Evolutionary conservation across 495 filamentous ascomycete species (phyloP).

Genomic region (Penicillium longicatenatum): DNA sequence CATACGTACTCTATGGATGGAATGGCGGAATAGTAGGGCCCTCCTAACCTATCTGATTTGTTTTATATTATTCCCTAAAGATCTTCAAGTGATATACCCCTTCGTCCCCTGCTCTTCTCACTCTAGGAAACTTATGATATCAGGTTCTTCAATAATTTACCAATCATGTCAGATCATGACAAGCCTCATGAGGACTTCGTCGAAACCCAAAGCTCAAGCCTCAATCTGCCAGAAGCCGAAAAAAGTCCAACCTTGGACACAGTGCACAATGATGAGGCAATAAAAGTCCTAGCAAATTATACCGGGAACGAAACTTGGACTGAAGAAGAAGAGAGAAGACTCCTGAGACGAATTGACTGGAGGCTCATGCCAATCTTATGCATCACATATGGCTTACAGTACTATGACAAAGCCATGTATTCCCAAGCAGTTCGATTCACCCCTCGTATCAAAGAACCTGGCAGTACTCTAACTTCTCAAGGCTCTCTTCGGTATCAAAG

Average conservation of each 20-base stretch:
- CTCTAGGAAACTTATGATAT: too few relatives aligned
- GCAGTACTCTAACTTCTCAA: not conserved
- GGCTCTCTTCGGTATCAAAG: conserved; percentile 29
- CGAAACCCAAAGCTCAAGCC: conserved; percentile 12
- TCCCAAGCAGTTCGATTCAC: conserved; percentile 46
- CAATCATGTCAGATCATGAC: conserved; percentile 1
- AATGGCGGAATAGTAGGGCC: too few relatives aligned
- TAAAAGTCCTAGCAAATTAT: conserved; percentile 43
- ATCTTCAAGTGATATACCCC: too few relatives aligned
- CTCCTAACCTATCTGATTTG: too few relatives aligned
- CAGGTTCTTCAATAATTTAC: too few relatives aligned
- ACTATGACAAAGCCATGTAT: conserved; percentile 54
- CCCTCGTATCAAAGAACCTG: not conserved
- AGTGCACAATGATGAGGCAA: conserved; percentile 46
- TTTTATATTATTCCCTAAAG: too few relatives aligned
- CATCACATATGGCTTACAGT: conserved; percentile 39
- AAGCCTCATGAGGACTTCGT: conserved; percentile 15
- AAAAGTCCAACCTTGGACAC: conserved; percentile 34
- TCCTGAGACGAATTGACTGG: conserved; percentile 48
- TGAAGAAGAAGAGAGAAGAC: conserved; percentile 47
- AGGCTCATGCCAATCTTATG: conserved; percentile 46
- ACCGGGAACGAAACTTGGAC: conserved; percentile 43
- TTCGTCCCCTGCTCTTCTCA: too few relatives aligned
- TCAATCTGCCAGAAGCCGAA: conserved; percentile 9
- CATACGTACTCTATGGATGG: not conserved